Conservation (phyloP, 495 filamentous ascomycete genomes). For the Pyrenula aspistea region DNA sequence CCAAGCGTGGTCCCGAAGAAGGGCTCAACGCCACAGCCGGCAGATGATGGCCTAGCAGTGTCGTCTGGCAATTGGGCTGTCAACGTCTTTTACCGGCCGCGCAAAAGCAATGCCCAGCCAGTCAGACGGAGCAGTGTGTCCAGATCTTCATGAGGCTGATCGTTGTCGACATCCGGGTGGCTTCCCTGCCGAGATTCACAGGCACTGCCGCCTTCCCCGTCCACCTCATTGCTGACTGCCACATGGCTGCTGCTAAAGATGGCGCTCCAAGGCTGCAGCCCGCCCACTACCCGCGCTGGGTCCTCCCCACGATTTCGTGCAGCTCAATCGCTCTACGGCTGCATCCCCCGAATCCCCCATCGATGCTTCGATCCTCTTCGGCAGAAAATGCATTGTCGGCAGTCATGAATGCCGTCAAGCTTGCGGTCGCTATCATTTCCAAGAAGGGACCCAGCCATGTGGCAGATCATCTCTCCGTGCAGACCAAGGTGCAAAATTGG, state of each 20-base stretch:
- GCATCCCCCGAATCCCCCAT: too few species aligned
- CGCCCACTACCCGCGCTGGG: too few species aligned
- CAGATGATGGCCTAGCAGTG: neutral
- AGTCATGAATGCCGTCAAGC: too few species aligned
- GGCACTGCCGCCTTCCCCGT: neutral
- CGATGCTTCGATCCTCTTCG: too few species aligned
- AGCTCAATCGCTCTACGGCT: too few species aligned
- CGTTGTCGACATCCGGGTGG: neutral
- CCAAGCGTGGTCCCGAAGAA: too few species aligned
- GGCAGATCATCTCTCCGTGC: too few species aligned
- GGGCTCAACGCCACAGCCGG: neutral
- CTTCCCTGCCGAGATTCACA: neutral
- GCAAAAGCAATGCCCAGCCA: neutral
- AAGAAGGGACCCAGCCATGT: too few species aligned
- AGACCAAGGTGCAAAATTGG: too few species aligned
- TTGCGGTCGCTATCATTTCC: too few species aligned
- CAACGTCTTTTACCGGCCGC: neutral
- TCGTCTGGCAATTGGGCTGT: too few species aligned
- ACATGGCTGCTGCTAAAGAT: neutral
- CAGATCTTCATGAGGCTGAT: neutral
- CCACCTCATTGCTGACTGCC: neutral
- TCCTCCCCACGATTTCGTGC: neutral
- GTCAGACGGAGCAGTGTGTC: neutral
- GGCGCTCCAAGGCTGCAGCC: neutral
- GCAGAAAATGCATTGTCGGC: too few species aligned